Conservation (phyloP, 2,329 filamentous ascomycete genomes). For the Lizonia empirigonia region DNA sequence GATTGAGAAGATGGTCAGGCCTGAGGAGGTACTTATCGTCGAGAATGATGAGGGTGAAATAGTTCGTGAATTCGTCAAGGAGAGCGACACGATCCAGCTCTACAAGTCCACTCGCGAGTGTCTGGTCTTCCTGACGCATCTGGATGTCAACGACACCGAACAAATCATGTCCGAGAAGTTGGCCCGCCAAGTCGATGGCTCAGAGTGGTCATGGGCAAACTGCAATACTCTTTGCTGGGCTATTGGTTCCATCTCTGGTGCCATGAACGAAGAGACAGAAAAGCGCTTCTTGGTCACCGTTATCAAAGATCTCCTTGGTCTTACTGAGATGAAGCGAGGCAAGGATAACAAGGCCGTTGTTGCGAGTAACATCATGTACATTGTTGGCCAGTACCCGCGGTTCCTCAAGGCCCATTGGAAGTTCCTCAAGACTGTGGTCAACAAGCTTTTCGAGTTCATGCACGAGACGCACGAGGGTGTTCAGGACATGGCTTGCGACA, state of each 20-base stretch:
- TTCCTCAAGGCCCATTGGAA: conserved; percentile 99
- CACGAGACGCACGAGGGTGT: conserved; percentile 99
- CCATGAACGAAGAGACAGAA: conserved; percentile 99
- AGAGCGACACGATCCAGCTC: conserved; percentile 97
- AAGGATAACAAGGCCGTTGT: conserved; percentile 99
- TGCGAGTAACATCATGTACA: conserved; percentile 99
- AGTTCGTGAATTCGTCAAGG: conserved; percentile 98
- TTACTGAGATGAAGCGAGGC: conserved; percentile 98
- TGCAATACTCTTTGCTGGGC: conserved; percentile 99
- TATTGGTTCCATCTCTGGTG: conserved; percentile 96
- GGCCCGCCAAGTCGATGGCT: conserved; percentile 89
- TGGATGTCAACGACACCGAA: conserved; percentile 97
- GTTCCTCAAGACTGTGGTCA: conserved; percentile 98
- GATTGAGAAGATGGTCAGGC: conserved; percentile 99
- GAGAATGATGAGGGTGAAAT: conserved; percentile 99
- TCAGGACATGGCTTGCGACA: conserved; percentile 99
- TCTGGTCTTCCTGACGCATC: conserved; percentile 92
- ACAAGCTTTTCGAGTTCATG: conserved; percentile 99
- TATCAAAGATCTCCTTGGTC: conserved; percentile 94
- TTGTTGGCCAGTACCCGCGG: conserved; percentile 96
- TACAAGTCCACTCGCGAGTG: conserved; percentile 99
- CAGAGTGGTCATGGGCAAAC: conserved; percentile 99
- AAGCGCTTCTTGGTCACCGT: conserved; percentile 98
- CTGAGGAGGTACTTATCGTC: conserved; percentile 97
- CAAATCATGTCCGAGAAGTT: conserved; percentile 99